These are phyloP conservation scores for Pharnaceum exiguum DNA, from an alignment of 148 eudicot genomes.

Conservation along the genomic window DNA sequence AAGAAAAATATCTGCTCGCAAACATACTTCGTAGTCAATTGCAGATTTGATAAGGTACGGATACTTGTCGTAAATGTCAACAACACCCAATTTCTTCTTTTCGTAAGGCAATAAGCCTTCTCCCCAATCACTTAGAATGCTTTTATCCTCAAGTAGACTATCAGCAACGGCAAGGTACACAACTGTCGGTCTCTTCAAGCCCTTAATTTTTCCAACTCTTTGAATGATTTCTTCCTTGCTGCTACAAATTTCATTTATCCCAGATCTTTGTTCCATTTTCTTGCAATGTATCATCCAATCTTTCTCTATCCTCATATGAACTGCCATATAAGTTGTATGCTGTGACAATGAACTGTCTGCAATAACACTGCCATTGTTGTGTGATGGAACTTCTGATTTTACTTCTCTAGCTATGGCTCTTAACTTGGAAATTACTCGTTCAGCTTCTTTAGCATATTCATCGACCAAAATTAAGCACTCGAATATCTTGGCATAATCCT, in stretches of 20 bases:
- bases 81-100: slow-evolving; percentile 74
- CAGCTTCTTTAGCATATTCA: slow-evolving; percentile 69
- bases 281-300: slow-evolving; percentile 99
- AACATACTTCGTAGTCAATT: slow-evolving; percentile 91
- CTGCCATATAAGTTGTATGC: slow-evolving; percentile 62
- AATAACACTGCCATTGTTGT: not conserved
- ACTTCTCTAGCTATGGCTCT: slow-evolving; percentile 42
- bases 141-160: slow-evolving; percentile 69
- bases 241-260: slow-evolving; percentile 69
- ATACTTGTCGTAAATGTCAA: slow-evolving; percentile 54
- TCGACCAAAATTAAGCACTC: slow-evolving; percentile 82
- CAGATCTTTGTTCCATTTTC: slow-evolving; percentile 65
- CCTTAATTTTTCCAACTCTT: slow-evolving; percentile 67
- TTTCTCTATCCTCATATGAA: slow-evolving; percentile 94
- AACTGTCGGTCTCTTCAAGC: slow-evolving; percentile 41
- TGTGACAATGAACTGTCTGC: slow-evolving; percentile 4
- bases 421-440: slow-evolving; percentile 62
- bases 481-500: slow-evolving; percentile 76
- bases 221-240: slow-evolving; percentile 75
- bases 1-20: slow-evolving; percentile 75
- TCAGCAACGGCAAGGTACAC: slow-evolving; percentile 91
- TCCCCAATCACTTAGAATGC: slow-evolving; percentile 64
- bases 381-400: not conserved
- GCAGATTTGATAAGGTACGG: slow-evolving; percentile 89
- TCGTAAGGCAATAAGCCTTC: slow-evolving; percentile 71